Evolutionary conservation across 371 early-diverging fungal species (phyloP), one percentile per base, ranked within the genome.

Genomic region (Apophysomyces ossiformis): DNA sequence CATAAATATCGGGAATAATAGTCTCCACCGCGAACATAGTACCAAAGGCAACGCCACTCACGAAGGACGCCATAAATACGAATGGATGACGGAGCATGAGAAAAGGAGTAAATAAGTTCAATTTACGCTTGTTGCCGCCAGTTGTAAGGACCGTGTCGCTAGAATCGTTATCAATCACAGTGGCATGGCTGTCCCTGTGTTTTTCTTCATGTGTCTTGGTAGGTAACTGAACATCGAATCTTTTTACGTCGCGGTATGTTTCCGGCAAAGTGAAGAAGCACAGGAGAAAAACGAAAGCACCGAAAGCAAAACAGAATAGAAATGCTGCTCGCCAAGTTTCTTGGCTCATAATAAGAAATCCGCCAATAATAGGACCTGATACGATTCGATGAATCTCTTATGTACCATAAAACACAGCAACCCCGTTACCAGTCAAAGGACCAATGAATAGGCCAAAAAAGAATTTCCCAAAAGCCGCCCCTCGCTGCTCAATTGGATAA

Each of bases 291-390:
- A 85, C 75, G 6, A 82, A 36, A 13, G 74, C 75, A 37, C 85
- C 82, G 66, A 85, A 75, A 13, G 81, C 83, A 9, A 87, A 75
- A 69, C 86, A 81, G 67, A 87, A 77, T 78, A 85, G 88, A 65
- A 89, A 89, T 36, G 85, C 84, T 36, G 84, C 80, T n/a, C 86
- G 70, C 91, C 91, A 90, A 6, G 83, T 61, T 16, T 59, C 45
- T 5, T 54, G 50, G 39, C 75, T 75, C 63, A 69, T 63, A 13
- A 71, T 69, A 21, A 90, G 75, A 18, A 69, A 66, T 6, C 75
- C 75, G 58, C 75, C 75, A 43, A 75, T 37, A 54, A 75, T 63
- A 13, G 71, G 71, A 43, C 71, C 87, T 32, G 75, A 74, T 8
- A 65, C 68, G n/a, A 80, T 63, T 1, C 78, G 70, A 44, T 85